These are phyloP conservation scores for Dacryopinax primogenitus DNA, from an alignment of 768 basidiomycete species.

Conservation along the genomic window DNA sequence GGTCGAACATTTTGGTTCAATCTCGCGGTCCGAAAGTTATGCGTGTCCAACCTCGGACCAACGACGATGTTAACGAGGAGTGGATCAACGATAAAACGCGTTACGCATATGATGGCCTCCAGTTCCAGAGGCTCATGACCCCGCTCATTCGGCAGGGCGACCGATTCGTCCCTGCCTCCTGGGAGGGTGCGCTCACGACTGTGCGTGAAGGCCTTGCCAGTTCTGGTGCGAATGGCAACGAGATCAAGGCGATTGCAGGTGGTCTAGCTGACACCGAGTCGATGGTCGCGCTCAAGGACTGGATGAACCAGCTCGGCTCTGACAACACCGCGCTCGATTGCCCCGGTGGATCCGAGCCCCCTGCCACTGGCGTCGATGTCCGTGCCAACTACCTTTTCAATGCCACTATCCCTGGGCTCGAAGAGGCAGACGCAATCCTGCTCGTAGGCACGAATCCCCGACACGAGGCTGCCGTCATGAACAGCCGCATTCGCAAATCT, in stretches of 20 bases:
- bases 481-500: conserved; percentile 89
- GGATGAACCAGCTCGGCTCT: conserved; percentile 83
- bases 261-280: conserved; percentile 88
- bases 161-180: conserved; percentile 76
- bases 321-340: conserved; percentile 84
- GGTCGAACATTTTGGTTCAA: conserved; percentile 92
- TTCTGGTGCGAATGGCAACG: conserved; percentile 75
- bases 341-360: conserved; percentile 48
- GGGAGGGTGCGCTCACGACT: conserved; percentile 76
- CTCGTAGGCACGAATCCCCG: conserved; percentile 93
- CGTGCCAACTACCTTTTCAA: conserved; percentile 97
- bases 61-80: conserved; percentile 98
- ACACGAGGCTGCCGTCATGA: conserved; percentile 93
- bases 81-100: conserved; percentile 99
- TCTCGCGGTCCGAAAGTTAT: conserved; percentile 92
- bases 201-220: conserved; percentile 63
- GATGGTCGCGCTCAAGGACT: conserved; percentile 84
- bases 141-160: conserved; percentile 86
- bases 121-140: conserved; percentile 86
- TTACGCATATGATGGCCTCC: conserved; percentile 88
- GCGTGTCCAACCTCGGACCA: conserved; percentile 90
- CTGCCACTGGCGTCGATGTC: conserved; percentile 72
- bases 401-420: conserved; percentile 76
- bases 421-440: conserved; percentile 82
- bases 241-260: conserved; percentile 91